Base-by-base conservation (phyloP, 768 basidiomycete species). In the Boletus pseudo-olivaceus region DNA sequence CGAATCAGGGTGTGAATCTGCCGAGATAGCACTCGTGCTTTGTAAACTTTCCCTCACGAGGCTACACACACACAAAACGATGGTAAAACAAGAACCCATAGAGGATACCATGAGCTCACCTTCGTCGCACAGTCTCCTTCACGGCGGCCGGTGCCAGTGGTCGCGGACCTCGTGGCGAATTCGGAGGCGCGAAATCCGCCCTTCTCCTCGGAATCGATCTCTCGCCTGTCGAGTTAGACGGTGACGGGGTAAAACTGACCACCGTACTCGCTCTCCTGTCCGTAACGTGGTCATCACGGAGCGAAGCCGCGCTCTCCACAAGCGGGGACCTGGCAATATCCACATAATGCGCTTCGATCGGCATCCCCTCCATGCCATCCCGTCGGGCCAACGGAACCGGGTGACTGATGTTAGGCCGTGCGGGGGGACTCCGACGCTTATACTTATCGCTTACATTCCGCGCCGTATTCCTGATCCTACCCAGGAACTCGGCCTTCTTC, bases 401-500 rank as follows among this genome's bases (percentile, higher is more conserved):
- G 61, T 80, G 81, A 19, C 83, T 78, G 58, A 88, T 88, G 38
- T 75, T 69, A 6, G 81, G 83, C 51, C 77, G 73, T 53, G 72
- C 64, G 49, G 71, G 66, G 30, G 74, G 61, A 40, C 70, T 68
- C 34, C 72, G 72, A 12, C 69, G 70, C 26, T 69, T 70, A 59
- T 78, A 82, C 65, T 76, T 83, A 63, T 84, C 79, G 72, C 87
- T 88, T 56, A 88, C 86, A 41, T 82, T 78, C 52, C 88, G 76
- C 33, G 86, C 82, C 3, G 85, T 85, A 45, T 82, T 76, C 57
- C 74, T 79, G 40, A 90, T 76, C 65, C 74, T 79, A n/a, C 77
- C 76, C 49, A 89, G 59, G 62, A 90, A 89, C 63, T 88, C 85
- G 17, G 73, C 76, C 67, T 89, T 90, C 65, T 78, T 84, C 78